Conservation (phyloP, 345 rosid species). For the Nasturtium officinale region DNA sequence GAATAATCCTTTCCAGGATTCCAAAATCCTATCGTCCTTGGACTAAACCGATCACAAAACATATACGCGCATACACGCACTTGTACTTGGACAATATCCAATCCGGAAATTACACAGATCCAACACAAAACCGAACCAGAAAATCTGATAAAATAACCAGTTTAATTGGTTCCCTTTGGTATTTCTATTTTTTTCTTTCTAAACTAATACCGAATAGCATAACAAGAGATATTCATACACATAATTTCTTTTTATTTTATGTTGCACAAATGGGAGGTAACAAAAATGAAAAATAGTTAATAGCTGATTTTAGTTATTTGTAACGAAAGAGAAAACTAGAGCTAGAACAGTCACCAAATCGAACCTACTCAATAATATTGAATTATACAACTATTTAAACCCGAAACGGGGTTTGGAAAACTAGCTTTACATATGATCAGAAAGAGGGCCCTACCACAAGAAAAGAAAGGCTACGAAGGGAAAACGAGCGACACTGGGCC, state of each 20-base stretch:
- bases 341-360: background rate
- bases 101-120: background rate
- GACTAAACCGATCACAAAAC: conserved; percentile 1
- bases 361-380: background rate
- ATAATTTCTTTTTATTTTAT: background rate
- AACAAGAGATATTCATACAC: background rate
- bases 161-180: background rate
- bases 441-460: conserved; percentile 30
- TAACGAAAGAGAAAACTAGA: background rate
- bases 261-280: background rate
- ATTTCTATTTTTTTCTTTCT: background rate
- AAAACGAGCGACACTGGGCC: conserved; percentile 32
- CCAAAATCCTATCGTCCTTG: conserved; percentile 32
- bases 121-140: background rate
- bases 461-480: conserved; percentile 31
- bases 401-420: conserved; percentile 23
- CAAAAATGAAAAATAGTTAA: background rate
- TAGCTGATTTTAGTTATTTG: background rate
- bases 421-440: conserved; percentile 20
- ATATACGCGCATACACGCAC: background rate
- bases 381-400: background rate
- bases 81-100: background rate
- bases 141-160: background rate
- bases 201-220: background rate
- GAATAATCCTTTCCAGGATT: conserved; percentile 43